Percentiles rank a stretch among this genome's conserved stretches.
Conservation (phyloP, 176 grass and related monocot species). For the Oryza rufipogon region DNA sequence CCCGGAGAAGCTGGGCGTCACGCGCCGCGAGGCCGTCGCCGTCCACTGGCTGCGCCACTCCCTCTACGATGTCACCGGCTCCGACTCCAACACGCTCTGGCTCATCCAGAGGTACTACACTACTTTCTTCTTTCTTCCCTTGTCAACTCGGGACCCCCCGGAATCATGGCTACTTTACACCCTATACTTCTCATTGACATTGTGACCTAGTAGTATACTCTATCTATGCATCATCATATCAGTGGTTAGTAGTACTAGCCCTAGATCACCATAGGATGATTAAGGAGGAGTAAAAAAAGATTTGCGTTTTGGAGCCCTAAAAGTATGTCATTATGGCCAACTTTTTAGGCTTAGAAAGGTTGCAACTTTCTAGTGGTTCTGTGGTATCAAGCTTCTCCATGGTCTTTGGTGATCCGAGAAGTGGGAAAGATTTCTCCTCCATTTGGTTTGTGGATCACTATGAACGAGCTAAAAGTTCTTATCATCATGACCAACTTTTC, state of each 20-base stretch:
- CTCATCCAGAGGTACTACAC: slow-evolving; percentile 64
- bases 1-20: slow-evolving; percentile 66
- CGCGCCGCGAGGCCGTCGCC: slow-evolving; percentile 63
- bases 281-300: slow-evolving; percentile 15
- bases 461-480: slow-evolving; percentile 20
- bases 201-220: not conserved
- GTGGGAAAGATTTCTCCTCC: slow-evolving; percentile 7
- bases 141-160: slow-evolving; percentile 11
- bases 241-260: not conserved
- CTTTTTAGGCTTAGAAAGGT: slow-evolving; percentile 37
- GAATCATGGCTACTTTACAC: slow-evolving; percentile 50
- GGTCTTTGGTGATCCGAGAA: slow-evolving; percentile 46
- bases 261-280: not conserved
- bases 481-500: slow-evolving; percentile 49
- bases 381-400: not conserved
- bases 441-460: slow-evolving; percentile 48
- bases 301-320: slow-evolving; percentile 28
- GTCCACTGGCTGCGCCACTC: slow-evolving; percentile 92
- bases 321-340: slow-evolving; percentile 50
- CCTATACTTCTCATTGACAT: slow-evolving; percentile 22
- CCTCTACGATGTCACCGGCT: slow-evolving; percentile 78
- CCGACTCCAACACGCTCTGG: slow-evolving; percentile 68
- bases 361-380: slow-evolving; percentile 29
- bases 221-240: not conserved
- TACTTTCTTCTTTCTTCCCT: not conserved